These are phyloP conservation scores for Colletotrichum aenigma DNA, from an alignment of 2,329 filamentous ascomycete genomes.

Conservation along the genomic window DNA sequence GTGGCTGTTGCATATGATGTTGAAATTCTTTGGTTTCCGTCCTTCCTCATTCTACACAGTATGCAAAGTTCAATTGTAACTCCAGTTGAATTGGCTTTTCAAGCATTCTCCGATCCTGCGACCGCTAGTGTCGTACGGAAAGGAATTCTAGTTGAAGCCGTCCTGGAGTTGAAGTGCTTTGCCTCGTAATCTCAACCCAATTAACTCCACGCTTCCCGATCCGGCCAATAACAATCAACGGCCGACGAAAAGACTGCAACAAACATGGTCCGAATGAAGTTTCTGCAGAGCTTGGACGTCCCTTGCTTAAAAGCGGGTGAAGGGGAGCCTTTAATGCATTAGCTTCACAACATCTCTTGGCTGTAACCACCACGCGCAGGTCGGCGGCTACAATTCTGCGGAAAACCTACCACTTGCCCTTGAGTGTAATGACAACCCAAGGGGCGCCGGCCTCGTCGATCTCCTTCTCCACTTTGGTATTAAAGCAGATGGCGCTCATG, in stretches of 20 bases:
- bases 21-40: background rate
- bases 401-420: constrained; percentile 74
- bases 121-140: background rate
- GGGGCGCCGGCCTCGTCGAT: constrained; percentile 79
- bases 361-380: background rate
- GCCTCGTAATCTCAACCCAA: background rate
- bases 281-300: background rate
- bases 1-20: background rate
- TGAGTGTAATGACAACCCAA: constrained; percentile 85
- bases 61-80: background rate
- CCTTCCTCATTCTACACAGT: background rate
- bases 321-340: constrained; percentile 34
- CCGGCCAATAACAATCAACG: background rate
- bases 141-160: background rate
- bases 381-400: background rate
- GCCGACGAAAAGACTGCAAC: background rate
- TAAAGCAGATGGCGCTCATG: constrained; percentile 94
- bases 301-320: constrained; percentile 35
- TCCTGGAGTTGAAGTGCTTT: background rate
- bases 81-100: background rate
- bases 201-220: background rate
- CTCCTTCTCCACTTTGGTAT: constrained; percentile 93
- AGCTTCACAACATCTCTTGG: background rate
- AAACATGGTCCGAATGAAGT: background rate
- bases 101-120: background rate